These are phyloP conservation scores for Sphagnum fallax DNA, from an alignment of 228 moss, liverwort and hornwort species.

Conservation along the genomic window DNA sequence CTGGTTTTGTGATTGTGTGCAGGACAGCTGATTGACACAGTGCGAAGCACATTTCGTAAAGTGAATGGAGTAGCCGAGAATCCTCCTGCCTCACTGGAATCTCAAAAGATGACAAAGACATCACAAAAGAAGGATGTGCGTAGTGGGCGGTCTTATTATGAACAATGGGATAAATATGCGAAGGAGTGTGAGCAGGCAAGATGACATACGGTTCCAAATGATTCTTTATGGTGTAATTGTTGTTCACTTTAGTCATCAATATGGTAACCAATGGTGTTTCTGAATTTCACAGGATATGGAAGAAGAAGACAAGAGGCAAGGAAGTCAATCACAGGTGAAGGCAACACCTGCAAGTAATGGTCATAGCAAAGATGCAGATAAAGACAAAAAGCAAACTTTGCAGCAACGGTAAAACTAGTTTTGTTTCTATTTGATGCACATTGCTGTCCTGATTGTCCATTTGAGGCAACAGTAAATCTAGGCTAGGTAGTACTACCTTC, in stretches of 20 bases:
- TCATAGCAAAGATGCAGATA: constrained; percentile 1
- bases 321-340: not conserved
- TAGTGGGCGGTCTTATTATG: constrained; percentile 22
- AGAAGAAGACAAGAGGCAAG: constrained; percentile 5
- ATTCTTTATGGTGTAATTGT: not conserved
- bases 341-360: constrained; percentile 1
- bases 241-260: not conserved
- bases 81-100: too few relatives aligned
- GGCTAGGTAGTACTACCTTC: too few relatives aligned
- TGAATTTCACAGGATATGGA: constrained; percentile 2
- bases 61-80: too few relatives aligned
- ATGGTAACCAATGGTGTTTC: too few relatives aligned
- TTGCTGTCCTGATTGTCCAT: too few relatives aligned
- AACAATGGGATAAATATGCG: constrained; percentile 37
- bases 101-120: not conserved
- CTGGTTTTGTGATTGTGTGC: not conserved
- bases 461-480: too few relatives aligned
- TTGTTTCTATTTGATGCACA: too few relatives aligned
- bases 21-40: constrained; percentile 13
- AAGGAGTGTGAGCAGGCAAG: constrained; percentile 2
- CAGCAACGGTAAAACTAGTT: constrained; percentile 4
- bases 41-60: too few relatives aligned
- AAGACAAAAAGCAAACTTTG: not conserved
- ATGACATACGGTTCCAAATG: too few relatives aligned
- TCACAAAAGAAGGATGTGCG: constrained; percentile 15